Base-by-base conservation (phyloP, 75 land plant genomes). In the Sequoiadendron giganteum region DNA sequence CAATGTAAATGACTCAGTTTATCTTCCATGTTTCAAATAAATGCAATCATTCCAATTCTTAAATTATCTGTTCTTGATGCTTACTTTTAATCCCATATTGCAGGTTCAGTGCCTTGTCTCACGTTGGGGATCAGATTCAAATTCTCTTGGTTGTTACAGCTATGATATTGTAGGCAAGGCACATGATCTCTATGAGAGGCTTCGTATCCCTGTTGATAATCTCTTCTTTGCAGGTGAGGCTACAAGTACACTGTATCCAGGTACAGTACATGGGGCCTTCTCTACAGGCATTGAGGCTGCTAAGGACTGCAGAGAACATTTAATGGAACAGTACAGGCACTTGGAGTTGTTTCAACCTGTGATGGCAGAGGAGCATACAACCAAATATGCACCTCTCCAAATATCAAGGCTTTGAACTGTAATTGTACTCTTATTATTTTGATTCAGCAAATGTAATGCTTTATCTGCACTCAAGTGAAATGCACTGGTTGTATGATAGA, bases 181-280 rank as follows among this genome's bases (percentile, higher is more conserved):
- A 21, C 89, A 92, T 87, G 93, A 88, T 55, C 58, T 92, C 84
- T 92, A 92, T 87, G 93, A 92, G 34, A 87, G 86, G 48, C 7
- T 92, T 58, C 90, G 93, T 5, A 84, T 48, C 30, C 91, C 91
- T 25, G 91, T 92, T 16, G 93, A 92, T 45, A 92, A 89, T 58
- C 86, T 92, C 68, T 92, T 92, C 83, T 92, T 90, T 85, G 93
- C 93, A 55, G 93, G 93, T 2, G 93, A 92, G 58, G 93, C 93
- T 49, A 86, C 93, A 10, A 92, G 93, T 86, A 89, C 68, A 40
- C 81, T 85, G 36, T 92, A 92, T 77, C 93, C 93, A 52, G 93
- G 93, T 25, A 92, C 93, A 45, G 93, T 92, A n/a, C 93, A 92
- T 58, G 93, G 93, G 16, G 93, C 93, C 16, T 92, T 92, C 19